Percentiles rank a stretch among this genome's conserved stretches.
These are phyloP conservation scores for Elsinoe australis DNA, from an alignment of 2,329 filamentous ascomycete genomes.

Conservation along the genomic window DNA sequence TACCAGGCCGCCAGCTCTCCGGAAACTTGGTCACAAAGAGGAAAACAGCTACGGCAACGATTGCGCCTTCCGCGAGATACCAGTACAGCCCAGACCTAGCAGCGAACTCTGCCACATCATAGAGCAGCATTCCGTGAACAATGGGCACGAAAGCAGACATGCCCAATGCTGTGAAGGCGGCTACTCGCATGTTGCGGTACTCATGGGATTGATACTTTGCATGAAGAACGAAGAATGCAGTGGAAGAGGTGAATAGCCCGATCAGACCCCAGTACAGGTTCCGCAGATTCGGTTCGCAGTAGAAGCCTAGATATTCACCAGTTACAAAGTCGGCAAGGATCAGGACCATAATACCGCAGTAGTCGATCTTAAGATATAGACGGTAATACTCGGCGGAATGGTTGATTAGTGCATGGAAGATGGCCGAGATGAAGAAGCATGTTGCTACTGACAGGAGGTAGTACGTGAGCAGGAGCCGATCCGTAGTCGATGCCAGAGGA, in stretches of 20 bases:
- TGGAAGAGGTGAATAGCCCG: background rate
- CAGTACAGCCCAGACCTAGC: background rate
- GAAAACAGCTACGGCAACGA: background rate
- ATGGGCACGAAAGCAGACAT: conserved; percentile 6
- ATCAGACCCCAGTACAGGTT: conserved; percentile 26
- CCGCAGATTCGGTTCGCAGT: conserved; percentile 25
- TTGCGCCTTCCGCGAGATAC: background rate
- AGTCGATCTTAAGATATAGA: background rate
- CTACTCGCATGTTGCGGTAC: background rate
- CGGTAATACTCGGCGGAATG: conserved; percentile 21
- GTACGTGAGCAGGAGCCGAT: conserved; percentile 19
- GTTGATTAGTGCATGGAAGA: conserved; percentile 28
- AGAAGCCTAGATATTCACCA: conserved; percentile 25
- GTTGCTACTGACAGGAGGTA: conserved; percentile 23
- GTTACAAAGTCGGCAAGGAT: conserved; percentile 4
- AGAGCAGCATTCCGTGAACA: background rate
- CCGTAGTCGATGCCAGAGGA: conserved; percentile 17
- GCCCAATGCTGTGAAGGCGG: background rate
- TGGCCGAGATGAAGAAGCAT: conserved; percentile 22
- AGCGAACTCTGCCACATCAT: background rate
- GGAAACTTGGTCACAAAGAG: conserved; percentile 11
- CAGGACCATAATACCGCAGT: background rate
- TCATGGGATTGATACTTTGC: background rate
- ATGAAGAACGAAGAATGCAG: background rate
- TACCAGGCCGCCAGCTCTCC: conserved; percentile 46